Evolutionary conservation across 2,329 filamentous ascomycete genomes (phyloP), one percentile per base, ranked within the genome.

Genomic region (Akanthomyces muscarius): DNA sequence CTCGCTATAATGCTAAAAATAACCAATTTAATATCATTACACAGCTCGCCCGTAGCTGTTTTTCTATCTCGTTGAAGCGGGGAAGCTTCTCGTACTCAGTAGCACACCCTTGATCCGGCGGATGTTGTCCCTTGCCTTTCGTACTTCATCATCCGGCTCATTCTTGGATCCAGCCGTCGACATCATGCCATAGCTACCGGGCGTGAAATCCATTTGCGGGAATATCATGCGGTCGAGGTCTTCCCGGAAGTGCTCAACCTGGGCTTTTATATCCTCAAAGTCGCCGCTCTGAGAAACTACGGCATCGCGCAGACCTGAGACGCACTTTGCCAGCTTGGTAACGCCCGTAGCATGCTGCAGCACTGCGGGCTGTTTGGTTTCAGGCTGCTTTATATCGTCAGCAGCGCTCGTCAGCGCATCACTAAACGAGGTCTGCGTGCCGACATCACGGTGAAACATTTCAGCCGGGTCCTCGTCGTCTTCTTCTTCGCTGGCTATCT

Each of bases 391-490:
- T 13, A 42, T 18, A 18, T 52, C n/a, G 0, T 14, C 47, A 11
- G 47, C 16, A 18, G 14, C n/a, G 6, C 36, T 33, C 28, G 50
- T 4, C 28, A 30, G 14, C 18, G 58, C 63, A 1, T 67, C 58
- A 58, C 72, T 68, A 52, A 70, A 69, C 25, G 86, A 87, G 0
- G 91, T 95, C 74, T 95, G 91, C 1, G 90, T 90, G 66, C 89
- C 90, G 64, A 91, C 83, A 71, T 95, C 91, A 52, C 90, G 86
- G 73, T 93, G 90, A 75, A 91, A 95, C 65, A 93, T 83, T 74
- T 94, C 90, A 1, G 88, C 87, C 1, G 91, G 90, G 68, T 89
- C 86, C 65, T 41, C 83, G 64, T 77, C 80, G 65, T 84, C 83
- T 63, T 77, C 80, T 30, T 81, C 82, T 69, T 61, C 60, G n/a